Base-by-base conservation (phyloP, 768 basidiomycete species). In the Boletus pseudo-olivaceus region DNA sequence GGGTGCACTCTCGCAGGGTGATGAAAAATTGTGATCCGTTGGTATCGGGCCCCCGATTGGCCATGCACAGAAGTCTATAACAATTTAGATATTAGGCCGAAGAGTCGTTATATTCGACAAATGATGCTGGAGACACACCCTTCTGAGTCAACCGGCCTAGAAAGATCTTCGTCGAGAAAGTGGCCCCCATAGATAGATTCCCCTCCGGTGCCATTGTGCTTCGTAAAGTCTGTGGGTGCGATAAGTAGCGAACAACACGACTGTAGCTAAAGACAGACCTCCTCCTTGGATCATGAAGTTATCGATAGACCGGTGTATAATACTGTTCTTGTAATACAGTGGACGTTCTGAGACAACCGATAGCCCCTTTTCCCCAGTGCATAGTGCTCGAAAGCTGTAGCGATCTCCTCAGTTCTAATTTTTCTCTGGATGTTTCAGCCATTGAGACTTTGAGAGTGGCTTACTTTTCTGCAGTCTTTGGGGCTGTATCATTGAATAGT, bases 21-120 rank as follows among this genome's bases (percentile, higher is more conserved):
- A 94, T 76, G 66, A 95, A 94, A 66, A 88, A 95, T 59, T 95
- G 93, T 1, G 87, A 89, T 35, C 86, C 84, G 59, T 94, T 95
- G 34, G 93, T 94, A 70, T 88, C 76, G 1, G 87, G 84, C 3
- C 89, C 89, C 58, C 81, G 81, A 68, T 96, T 96, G 10, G 93
- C 93, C 93, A 95, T 96, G 62, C 90, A 91, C 11, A 96, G 74
- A 27, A 95, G 72, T 12, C 83, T 85, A 60, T n/a, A 42, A 26
- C 17, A 40, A 38, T 23, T 17, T 15, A 35, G 26, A 38, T 7
- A 35, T 54, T 2, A 49, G 33, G 26, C 10, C n/a, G 32, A 23
- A 45, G 14, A 12, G 20, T 41, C n/a, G 30, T 15, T 12, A 5
- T 15, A 6, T 17, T 10, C 5, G n/a, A 52, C 10, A 42, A 49